Base-by-base conservation (phyloP, 768 basidiomycete genomes). In the Myochromella boudieri region DNA sequence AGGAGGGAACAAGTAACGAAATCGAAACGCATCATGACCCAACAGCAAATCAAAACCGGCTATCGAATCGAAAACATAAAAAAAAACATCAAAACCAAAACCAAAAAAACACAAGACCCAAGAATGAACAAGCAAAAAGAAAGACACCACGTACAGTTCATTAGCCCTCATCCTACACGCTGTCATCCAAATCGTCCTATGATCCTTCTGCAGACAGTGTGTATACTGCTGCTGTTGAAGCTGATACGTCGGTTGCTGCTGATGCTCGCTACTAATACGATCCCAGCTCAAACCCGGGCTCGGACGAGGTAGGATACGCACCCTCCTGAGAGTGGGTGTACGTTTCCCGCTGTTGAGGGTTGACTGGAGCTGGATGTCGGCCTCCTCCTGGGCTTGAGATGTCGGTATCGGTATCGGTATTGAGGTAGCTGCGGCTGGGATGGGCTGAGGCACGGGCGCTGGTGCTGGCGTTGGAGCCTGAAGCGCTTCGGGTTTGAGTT, bases 181-280 rank as follows among this genome's bases (percentile, higher is more conserved):
- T 6, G 51, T 55, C 47, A 55, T 53, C 58, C 58, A 60, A 27
- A 47, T 44, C n/a, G n/a, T n/a, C n/a, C n/a, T n/a, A n/a, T n/a
- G n/a, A n/a, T 48, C 48, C 10, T 27, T 52, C 28, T 44, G 45
- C 12, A 37, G 33, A 4, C 6, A 17, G 18, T 12, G n/a, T 29
- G 28, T 29, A 29, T 8, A 8, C 8, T 26, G 39, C 26, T 24
- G 10, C 25, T 39, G 42, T 28, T 44, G 33, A 2, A 40, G 37
- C 7, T 3, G 39, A 15, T 6, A 25, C 24, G 15, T 10, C 28
- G 29, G 26, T 24, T n/a, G 44, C 10, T 24, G 10, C 37, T 18
- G 26, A 24, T 7, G 6, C 20, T 41, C 24, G n/a, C 21, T 17
- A 20, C 17, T 33, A 24, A n/a, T n/a, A n/a, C n/a, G n/a, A n/a